Evolutionary conservation across 1,139 yeast genomes (phyloP), one percentile per base, ranked within the genome.

Genomic region (Suhomyces bolitotheri): DNA sequence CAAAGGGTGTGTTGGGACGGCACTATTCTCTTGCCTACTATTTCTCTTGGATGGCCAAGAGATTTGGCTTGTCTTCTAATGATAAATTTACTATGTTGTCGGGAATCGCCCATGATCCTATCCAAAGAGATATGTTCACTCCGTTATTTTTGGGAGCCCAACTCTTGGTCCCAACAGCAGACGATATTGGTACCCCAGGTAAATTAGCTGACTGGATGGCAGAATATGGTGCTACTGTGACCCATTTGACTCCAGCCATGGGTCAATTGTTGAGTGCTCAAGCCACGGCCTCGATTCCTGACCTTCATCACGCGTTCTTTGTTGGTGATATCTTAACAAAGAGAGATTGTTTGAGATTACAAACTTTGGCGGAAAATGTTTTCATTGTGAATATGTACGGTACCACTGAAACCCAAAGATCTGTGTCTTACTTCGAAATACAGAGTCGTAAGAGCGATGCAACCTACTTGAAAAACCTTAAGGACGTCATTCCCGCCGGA

Each of bases 31-130:
- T 92, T 46, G 96, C 98, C 1, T 92, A 94, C 66, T 92, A 92
- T 62, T 92, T 92, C 76, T 96, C 96, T 25, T 92, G 99, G 99
- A 92, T 92, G 99, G 75, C 97, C 12, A 64, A 86, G 57, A 76
- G 82, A 36, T 92, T 94, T 55, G 78, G 81, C 27, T 73, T 92
- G 32, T 76, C 85, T 22, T 85, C 78, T 40, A 75, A 81, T 27
- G 98, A 94, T 63, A 83, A 74, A 56, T 92, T 92, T 66, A 94
- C 99, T 16, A 92, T 92, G 99, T 76, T 92, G 42, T 86, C 96
- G 17, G 99, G 99, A 56, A 92, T 92, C 60, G 99, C 99, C 0
- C 99, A 92, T 58, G 99, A 92, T 64, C 99, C 99, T 11, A 92
- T 92, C 44, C 99, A 92, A 68, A 83, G 99, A 71, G 99, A 92